Conservation (phyloP, 345 rosid species). For the Gossypium bickii region DNA sequence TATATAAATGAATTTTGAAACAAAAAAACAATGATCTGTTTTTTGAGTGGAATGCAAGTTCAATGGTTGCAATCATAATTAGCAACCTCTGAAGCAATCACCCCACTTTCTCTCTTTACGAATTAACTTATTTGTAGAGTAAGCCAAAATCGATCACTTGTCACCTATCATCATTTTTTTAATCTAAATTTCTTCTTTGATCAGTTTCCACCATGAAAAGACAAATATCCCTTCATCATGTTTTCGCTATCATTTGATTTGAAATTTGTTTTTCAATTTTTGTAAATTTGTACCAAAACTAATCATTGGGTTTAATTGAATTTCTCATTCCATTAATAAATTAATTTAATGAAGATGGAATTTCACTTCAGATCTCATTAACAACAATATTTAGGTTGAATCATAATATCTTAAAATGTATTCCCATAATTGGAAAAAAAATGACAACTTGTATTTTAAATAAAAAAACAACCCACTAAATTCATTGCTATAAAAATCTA, state of each 20-base stretch:
- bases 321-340: not conserved
- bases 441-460: too few species aligned
- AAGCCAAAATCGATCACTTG: conserved; percentile 23
- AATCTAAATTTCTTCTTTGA: not conserved
- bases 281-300: not conserved
- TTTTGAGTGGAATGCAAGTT: conserved; percentile 14
- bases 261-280: not conserved
- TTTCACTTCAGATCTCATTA: not conserved
- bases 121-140: conserved; percentile 18
- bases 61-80: conserved; percentile 16
- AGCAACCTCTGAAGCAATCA: conserved; percentile 19
- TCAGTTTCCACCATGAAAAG: not conserved
- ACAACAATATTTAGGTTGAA: too few species aligned
- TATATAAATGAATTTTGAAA: not conserved
- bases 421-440: too few species aligned
- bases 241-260: not conserved
- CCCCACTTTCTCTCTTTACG: conserved; percentile 6
- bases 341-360: not conserved
- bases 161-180: conserved; percentile 6
- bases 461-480: too few species aligned
- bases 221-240: not conserved
- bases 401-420: too few species aligned
- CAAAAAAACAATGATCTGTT: not conserved
- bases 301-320: not conserved
- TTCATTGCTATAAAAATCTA: too few species aligned